Evolutionary conservation across 441 rosid genomes (phyloP), one percentile per base, ranked within the genome.

Genomic region (Brassica balearica): DNA sequence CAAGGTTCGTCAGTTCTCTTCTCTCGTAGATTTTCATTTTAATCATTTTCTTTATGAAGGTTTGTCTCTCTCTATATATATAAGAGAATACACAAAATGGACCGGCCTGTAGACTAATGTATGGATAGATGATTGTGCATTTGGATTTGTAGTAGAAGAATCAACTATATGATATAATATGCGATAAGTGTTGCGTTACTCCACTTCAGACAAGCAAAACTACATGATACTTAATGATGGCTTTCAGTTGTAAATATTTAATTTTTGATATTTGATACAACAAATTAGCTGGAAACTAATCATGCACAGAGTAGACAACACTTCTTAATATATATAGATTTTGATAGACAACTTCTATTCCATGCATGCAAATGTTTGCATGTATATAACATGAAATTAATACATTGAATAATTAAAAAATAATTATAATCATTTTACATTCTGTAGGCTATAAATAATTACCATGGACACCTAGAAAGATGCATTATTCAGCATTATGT

Each of bases 1-100:
- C 2, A 63, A 70, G 80, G 80, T 77, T 53, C 9, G 59, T 70
- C 38, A 2, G 15, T 1, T 69, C 22, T 76, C 20, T 53, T 53
- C 58, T 17, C 43, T 48, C 17, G 1, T 20, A 19, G 55, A 5
- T 46, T 46, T 17, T 25, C 25, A 32, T 2, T 32, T 19, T 41
- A 38, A 38, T 38, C 10, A 38, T 56, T 53, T 65, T 53, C 1
- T 22, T 14, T 9, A 1, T 23, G 41, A 9, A 41, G 12, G 51
- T 43, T 43, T 43, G 51, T 43, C 51, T 11, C 14, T 43, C 51
- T 43, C n/a, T 64, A 8, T 8, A 36, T 36, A 36, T 36, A 36
- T 36, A 36, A 36, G 36, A 36, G 43, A 36, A 38, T 38, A 51
- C 34, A 73, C 38, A 14, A 8, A 55, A 65, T 74, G 25, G 34